Conservation (phyloP, 306 rosid genomes). For the Citrullus amarus region DNA sequence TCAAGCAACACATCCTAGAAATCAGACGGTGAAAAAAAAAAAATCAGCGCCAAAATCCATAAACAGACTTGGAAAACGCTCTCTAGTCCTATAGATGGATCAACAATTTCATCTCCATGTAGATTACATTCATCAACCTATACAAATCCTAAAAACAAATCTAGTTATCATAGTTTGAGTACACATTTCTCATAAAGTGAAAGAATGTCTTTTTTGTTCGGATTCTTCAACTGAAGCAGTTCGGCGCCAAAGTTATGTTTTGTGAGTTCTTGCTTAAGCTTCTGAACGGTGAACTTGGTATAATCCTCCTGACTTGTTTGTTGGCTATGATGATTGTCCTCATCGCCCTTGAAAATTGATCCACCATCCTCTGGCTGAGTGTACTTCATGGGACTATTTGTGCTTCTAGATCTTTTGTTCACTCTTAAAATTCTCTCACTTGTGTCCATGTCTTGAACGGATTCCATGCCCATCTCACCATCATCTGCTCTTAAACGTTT, state of each 20-base stretch:
- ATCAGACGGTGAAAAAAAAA: neutral
- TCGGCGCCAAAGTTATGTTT: constrained; percentile 74
- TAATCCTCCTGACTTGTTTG: constrained; percentile 55
- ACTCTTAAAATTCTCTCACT: constrained; percentile 44
- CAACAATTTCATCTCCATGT: constrained; percentile 5
- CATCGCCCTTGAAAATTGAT: constrained; percentile 58
- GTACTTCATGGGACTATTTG: constrained; percentile 30
- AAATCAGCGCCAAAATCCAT: neutral
- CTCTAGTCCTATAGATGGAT: constrained; percentile 5
- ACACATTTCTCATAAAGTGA: constrained; percentile 72
- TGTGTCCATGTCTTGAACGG: constrained; percentile 60
- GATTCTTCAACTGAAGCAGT: constrained; percentile 66
- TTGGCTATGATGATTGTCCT: constrained; percentile 57
- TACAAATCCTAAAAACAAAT: constrained; percentile 14
- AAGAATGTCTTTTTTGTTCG: constrained; percentile 61
- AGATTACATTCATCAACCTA: constrained; percentile 16
- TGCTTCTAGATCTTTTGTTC: constrained; percentile 57
- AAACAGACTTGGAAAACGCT: neutral
- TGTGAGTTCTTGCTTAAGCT: constrained; percentile 88
- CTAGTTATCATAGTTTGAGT: constrained; percentile 35
- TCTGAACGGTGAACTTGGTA: constrained; percentile 64
- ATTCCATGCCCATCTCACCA: constrained; percentile 45
- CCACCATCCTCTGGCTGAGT: constrained; percentile 80
- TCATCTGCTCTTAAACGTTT: constrained; percentile 66
- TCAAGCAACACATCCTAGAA: neutral